Base-by-base conservation (phyloP, 768 basidiomycete species). In the Rossbeevera mucosa region DNA sequence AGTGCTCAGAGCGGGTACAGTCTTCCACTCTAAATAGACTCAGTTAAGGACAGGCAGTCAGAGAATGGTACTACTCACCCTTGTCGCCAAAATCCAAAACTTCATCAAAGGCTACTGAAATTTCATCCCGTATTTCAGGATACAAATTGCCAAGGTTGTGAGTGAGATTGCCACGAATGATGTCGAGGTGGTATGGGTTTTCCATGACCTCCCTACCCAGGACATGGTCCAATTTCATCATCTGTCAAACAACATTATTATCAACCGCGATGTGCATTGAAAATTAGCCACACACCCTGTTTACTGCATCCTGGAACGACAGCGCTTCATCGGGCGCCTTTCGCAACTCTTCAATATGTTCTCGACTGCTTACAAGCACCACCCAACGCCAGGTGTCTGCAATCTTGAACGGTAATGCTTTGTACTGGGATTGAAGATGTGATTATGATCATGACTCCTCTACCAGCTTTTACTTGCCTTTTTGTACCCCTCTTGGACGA, bases 291-390 rank as follows among this genome's bases (percentile, higher is more conserved):
- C 43, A 26, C 9, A 44, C 77, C 24, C 76, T 71, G 14, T 54
- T 59, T 8, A 56, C 46, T 2, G 70, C 68, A 20, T 63, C 69
- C 0, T 44, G 16, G 25, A 74, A 61, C 3, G 76, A 76, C 25
- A 80, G 60, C 7, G 55, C 55, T 26, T 72, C 70, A 16, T 74
- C 73, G 0, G 75, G 65, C 7, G 74, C 73, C 46, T 68, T 75
- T 7, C 68, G 61, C 12, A 79, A 25, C 8, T 44, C 43, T 11
- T 44, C 43, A 2, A 44, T 26, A 12, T 44, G 43, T 25, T 26
- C 24, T 2, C 14, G 43, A 26, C 43, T 16, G n/a, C 43, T n/a
- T n/a, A 44, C 22, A 26, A 44, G 16, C 25, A 44, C 43, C 9
- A 44, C 2, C 42, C 42, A 43, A 25, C 24, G 42, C 25, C 52